phyloP scores from a whole-genome alignment of 805 yeast species.

The Vanderwaltozyma tropicalis region DNA sequence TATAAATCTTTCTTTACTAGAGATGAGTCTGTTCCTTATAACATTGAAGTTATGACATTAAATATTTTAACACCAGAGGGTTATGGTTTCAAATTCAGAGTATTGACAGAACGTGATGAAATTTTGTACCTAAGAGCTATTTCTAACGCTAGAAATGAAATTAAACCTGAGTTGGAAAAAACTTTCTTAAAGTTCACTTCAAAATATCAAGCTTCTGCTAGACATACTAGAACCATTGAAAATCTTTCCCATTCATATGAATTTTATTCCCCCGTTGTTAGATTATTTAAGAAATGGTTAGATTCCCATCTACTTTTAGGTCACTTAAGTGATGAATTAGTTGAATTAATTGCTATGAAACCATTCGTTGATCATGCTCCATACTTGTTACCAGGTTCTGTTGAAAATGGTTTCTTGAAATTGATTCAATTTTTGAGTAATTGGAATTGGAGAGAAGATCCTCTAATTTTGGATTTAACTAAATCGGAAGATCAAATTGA shows the following conservation, averaged over 20 bases:
- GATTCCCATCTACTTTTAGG: conserved; percentile 65
- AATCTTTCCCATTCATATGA: conserved; percentile 63
- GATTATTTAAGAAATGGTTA: conserved; percentile 84
- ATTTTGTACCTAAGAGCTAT: conserved; percentile 62
- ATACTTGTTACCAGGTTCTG: conserved; percentile 68
- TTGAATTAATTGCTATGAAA: conserved; percentile 73
- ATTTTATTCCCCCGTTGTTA: conserved; percentile 65
- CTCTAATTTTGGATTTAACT: conserved; percentile 69
- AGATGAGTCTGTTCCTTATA: conserved; percentile 61
- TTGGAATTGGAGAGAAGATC: conserved; percentile 94
- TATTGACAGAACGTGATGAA: conserved; percentile 79
- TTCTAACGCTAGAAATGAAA: conserved; percentile 50
- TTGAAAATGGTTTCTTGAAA: conserved; percentile 72
- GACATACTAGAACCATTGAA: conserved; percentile 73
- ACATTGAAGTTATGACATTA: conserved; percentile 45
- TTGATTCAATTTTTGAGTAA: conserved; percentile 55
- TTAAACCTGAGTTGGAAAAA: conserved; percentile 47
- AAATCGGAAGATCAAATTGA: conserved; percentile 36
- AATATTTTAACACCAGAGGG: conserved; percentile 81
- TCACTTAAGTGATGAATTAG: conserved; percentile 66
- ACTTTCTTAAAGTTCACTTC: conserved; percentile 54
- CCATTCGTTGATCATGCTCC: conserved; percentile 85
- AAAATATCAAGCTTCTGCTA: conserved; percentile 53
- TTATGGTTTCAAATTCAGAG: conserved; percentile 68
- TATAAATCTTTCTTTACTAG: conserved; percentile 53